phyloP scores from a whole-genome alignment of 164 flowering plant genomes.

The Akebia trifoliata region DNA sequence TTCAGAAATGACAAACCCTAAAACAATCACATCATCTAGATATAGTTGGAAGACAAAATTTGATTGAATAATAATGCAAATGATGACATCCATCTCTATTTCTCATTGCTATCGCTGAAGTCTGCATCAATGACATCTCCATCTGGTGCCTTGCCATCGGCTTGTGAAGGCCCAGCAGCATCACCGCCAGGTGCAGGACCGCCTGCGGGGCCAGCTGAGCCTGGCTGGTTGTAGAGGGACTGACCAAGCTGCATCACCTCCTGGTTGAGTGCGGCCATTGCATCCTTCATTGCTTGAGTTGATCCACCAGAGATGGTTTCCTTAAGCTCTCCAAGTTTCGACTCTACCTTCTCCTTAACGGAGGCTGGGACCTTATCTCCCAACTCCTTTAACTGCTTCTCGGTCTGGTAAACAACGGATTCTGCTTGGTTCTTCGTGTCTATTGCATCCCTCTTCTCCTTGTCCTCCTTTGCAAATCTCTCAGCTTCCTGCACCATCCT shows the following conservation, averaged over 20 bases:
- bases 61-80: too few species aligned
- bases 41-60: too few species aligned
- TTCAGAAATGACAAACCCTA: too few species aligned
- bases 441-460: conserved; percentile 70
- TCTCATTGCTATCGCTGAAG: too few species aligned
- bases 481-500: conserved; percentile 66
- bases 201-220: conserved; percentile 33
- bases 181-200: conserved; percentile 38
- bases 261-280: conserved; percentile 63
- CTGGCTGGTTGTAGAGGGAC: conserved; percentile 60
- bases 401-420: conserved; percentile 63
- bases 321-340: conserved; percentile 52
- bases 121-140: conserved; percentile 75
- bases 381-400: conserved; percentile 62
- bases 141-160: conserved; percentile 36
- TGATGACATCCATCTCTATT: too few species aligned
- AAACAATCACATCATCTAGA: too few species aligned
- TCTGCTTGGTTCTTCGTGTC: conserved; percentile 76
- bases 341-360: conserved; percentile 61
- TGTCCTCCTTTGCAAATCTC: conserved; percentile 62
- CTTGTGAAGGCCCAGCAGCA: conserved; percentile 28
- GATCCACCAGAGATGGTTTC: conserved; percentile 51
- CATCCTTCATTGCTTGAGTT: conserved; percentile 56
- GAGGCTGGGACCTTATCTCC: conserved; percentile 64
- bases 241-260: conserved; percentile 77